A percentile compares a stretch with the other conserved stretches of the same genome.
phyloP scores from a whole-genome alignment of 2,329 filamentous ascomycete species.

The Drechslerella stenobrocha region DNA sequence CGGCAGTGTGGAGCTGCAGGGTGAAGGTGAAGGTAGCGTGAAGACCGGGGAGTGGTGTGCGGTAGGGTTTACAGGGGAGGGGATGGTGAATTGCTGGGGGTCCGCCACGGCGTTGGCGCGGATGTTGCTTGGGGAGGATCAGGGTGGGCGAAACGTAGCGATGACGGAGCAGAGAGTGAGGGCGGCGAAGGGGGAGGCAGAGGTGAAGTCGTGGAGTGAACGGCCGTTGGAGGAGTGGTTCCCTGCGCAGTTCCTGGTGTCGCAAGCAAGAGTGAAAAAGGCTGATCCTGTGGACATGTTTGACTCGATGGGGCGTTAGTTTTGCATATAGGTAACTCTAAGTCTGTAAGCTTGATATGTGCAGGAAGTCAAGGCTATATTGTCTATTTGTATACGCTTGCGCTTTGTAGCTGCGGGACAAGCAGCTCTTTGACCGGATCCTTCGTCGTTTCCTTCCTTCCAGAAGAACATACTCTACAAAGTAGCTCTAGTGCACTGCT shows the following conservation, averaged over 20 bases:
- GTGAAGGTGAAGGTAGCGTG: background rate
- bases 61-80: slow-evolving; percentile 61
- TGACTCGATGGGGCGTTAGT: no score
- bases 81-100: slow-evolving; percentile 63
- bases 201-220: slow-evolving; percentile 39
- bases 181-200: slow-evolving; percentile 28
- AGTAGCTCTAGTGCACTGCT: no score
- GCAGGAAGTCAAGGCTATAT: no score
- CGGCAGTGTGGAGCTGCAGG: slow-evolving; percentile 4
- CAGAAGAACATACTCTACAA: no score
- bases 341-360: background rate
- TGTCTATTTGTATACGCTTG: no score
- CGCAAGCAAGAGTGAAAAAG: slow-evolving; percentile 37
- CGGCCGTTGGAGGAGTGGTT: slow-evolving; percentile 44
- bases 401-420: no score
- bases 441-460: no score
- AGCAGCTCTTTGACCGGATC: no score
- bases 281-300: no score
- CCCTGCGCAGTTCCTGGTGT: slow-evolving; percentile 50
- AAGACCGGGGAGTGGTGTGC: slow-evolving; percentile 59
- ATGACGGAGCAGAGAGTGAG: slow-evolving; percentile 25
- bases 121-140: slow-evolving; percentile 56
- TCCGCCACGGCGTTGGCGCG: slow-evolving; percentile 59
- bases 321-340: background rate
- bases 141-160: slow-evolving; percentile 8